Evolutionary conservation across 306 rosid species (phyloP), one percentile per base, ranked within the genome.

Genomic region (Sindora glabra): DNA sequence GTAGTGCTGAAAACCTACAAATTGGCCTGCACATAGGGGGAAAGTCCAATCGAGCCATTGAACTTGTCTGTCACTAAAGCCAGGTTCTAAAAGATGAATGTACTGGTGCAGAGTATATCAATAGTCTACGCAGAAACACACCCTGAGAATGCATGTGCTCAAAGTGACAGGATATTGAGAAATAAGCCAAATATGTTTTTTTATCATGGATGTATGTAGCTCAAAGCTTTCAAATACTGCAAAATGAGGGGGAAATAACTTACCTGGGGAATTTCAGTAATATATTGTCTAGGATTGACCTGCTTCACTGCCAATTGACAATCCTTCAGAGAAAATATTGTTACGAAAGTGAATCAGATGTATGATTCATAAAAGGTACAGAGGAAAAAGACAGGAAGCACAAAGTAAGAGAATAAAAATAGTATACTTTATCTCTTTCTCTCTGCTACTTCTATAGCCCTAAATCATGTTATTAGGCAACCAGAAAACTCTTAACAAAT

Each of bases 241-340:
- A 42, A 3, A 24, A 10, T 7, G 23, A 36, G 32, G n/a, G 26
- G 48, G 7, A 11, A 34, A 10, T 9, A n/a, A 18, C 23, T 32
- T 12, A 91, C 98, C 88, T 81, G 90, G 3, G 98, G 90, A 63
- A 92, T 88, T 63, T 79, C 65, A 4, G 98, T 96, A 6, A 92
- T 94, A 46, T 92, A 92, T 10, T 88, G 96, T 2, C 96, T 70
- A 13, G 98, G 96, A 76, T 92, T 88, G 67, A 79, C 89, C 42
- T 86, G 95, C 70, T 88, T 88, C 49, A 92, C 95, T 1, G 95
- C 85, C 72, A 92, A 71, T 61, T 92, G 98, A 73, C 98, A 88
- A 47, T 91, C 81, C 83, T 83, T 29, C 27, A 47, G 34, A 40
- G 14, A 15, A 12, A 32, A 59, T 21, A 60, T 10, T 8, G 40